Conservation (phyloP, 495 filamentous ascomycete species). For the Echria macrotheca region DNA sequence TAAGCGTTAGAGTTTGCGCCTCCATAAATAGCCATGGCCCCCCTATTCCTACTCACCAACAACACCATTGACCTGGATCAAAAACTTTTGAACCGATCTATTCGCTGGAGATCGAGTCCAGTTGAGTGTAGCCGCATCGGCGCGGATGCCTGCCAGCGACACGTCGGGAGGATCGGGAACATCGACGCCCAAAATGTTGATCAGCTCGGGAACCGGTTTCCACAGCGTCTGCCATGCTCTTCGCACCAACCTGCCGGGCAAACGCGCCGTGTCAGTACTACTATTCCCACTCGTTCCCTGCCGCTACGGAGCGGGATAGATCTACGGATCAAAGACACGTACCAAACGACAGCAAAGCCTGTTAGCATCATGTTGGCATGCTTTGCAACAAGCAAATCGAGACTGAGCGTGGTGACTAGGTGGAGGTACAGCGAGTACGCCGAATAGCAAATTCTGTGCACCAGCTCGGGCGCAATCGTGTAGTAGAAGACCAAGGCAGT, state of each 20-base stretch:
- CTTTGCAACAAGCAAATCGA: conserved; percentile 34
- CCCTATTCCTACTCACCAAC: conserved; percentile 60
- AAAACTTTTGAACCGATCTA: conserved; percentile 75
- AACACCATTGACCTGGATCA: conserved; percentile 88
- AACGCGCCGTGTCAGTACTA: conserved; percentile 14
- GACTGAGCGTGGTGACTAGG: conserved; percentile 27
- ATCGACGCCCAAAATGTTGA: conserved; percentile 85
- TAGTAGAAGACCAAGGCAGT: conserved; percentile 44
- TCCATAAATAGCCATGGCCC: no score
- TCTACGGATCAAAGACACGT: conserved; percentile 14
- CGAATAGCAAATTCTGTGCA: conserved; percentile 32
- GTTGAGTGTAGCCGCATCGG: conserved; percentile 82
- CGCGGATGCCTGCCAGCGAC: conserved; percentile 82
- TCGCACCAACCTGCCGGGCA: conserved; percentile 63
- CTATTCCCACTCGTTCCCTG: no score
- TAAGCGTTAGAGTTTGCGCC: conserved; percentile 9
- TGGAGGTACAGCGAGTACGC: conserved; percentile 32
- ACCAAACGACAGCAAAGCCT: conserved; percentile 42
- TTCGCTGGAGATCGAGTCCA: conserved; percentile 79
- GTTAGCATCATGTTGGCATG: conserved; percentile 44
- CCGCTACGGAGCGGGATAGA: no score
- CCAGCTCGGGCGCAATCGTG: conserved; percentile 39
- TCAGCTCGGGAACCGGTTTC: conserved; percentile 84
- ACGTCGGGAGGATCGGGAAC: conserved; percentile 86
- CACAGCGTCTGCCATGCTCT: conserved; percentile 80